Conservation (phyloP, 2,329 filamentous ascomycete genomes). For the Phaeomoniella chlamydospora region DNA sequence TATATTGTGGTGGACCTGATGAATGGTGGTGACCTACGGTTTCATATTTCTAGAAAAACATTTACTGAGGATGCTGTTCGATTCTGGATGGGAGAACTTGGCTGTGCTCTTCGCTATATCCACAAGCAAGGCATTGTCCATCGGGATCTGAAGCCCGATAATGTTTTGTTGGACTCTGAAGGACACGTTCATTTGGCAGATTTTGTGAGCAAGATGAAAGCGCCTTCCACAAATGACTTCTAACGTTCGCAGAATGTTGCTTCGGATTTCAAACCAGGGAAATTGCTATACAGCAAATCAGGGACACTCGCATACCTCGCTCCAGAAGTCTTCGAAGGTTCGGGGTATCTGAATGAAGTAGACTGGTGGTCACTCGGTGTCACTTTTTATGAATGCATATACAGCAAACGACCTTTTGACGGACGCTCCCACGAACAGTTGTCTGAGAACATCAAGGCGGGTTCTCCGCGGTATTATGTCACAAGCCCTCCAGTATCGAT, state of each 20-base stretch:
- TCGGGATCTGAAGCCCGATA: conserved; percentile 83
- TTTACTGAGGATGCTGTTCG: conserved; percentile 94
- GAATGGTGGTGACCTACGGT: conserved; percentile 91
- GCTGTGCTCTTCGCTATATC: conserved; percentile 78
- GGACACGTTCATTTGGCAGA: conserved; percentile 95
- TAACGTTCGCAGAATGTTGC: conserved; percentile 64
- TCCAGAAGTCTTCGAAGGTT: conserved; percentile 84
- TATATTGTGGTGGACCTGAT: conserved; percentile 96
- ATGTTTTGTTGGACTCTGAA: conserved; percentile 73
- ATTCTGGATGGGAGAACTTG: conserved; percentile 93
- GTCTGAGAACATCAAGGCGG: conserved; percentile 65
- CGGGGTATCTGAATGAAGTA: conserved; percentile 76
- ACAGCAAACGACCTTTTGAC: conserved; percentile 96
- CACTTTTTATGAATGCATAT: conserved; percentile 98
- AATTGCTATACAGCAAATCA: conserved; percentile 83
- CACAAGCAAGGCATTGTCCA: conserved; percentile 81
- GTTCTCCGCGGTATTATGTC: conserved; percentile 75
- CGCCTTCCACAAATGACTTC: background rate
- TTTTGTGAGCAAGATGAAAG: conserved; percentile 52
- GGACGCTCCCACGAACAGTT: conserved; percentile 72
- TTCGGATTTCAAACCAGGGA: conserved; percentile 74
- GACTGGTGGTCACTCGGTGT: conserved; percentile 99
- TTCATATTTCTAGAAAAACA: conserved; percentile 94
- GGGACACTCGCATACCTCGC: conserved; percentile 91
- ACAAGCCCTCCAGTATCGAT: conserved; percentile 83